Conservation (phyloP, 140 eudicot genomes). For the Senecio squalidus region DNA sequence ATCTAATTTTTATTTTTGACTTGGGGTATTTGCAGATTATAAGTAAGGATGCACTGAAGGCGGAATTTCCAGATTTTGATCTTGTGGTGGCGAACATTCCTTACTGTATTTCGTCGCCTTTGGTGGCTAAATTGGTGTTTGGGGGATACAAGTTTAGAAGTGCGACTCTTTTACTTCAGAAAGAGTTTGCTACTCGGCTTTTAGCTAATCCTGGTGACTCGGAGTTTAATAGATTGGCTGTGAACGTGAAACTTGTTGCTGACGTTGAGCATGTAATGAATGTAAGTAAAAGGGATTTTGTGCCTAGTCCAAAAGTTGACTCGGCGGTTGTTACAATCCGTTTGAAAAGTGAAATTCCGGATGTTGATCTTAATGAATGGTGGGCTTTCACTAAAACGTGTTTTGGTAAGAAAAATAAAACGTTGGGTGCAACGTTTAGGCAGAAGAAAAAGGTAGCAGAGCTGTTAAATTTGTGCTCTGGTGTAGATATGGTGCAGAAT, state of each 20-base stretch:
- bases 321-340: conserved; percentile 72
- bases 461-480: conserved; percentile 37
- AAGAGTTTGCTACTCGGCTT: conserved; percentile 85
- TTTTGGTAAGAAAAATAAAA: conserved; percentile 85
- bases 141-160: conserved; percentile 54
- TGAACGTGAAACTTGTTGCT: conserved; percentile 75
- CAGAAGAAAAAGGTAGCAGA: conserved; percentile 80
- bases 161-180: conserved; percentile 81
- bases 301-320: conserved; percentile 87
- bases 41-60: conserved; percentile 70
- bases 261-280: conserved; percentile 79
- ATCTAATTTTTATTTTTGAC: neutral
- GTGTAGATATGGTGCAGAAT: conserved; percentile 10
- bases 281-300: conserved; percentile 81
- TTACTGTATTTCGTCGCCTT: conserved; percentile 77
- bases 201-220: conserved; percentile 93
- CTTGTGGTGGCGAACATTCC: conserved; percentile 97
- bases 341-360: conserved; percentile 51
- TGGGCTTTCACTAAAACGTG: conserved; percentile 92
- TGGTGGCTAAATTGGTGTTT: conserved; percentile 78
- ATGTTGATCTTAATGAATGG: conserved; percentile 79
- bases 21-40: conserved; percentile 70
- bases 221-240: conserved; percentile 77
- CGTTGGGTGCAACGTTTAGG: conserved; percentile 83
- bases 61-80: conserved; percentile 72